These are phyloP conservation scores for Cladorrhinum sp. DNA, from an alignment of 2,329 filamentous ascomycete genomes.

Conservation along the genomic window DNA sequence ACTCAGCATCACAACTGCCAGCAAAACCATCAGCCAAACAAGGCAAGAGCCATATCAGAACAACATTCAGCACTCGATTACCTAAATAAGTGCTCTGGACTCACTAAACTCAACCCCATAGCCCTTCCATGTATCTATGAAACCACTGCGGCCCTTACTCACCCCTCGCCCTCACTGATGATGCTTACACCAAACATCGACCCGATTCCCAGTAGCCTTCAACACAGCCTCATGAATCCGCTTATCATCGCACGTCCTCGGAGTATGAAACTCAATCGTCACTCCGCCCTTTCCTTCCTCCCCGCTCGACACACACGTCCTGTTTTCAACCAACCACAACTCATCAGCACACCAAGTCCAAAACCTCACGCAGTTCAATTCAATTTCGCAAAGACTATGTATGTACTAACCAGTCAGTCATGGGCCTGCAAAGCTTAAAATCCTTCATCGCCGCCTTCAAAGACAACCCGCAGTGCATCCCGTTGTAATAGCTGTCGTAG, in stretches of 20 bases:
- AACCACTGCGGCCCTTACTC: background rate
- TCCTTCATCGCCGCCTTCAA: background rate
- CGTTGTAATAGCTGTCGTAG: slow-evolving; percentile 7
- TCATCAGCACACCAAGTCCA: background rate
- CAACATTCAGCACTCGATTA: no score
- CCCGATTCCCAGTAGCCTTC: slow-evolving; percentile 2
- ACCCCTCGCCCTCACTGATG: background rate
- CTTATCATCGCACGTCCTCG: slow-evolving; percentile 4
- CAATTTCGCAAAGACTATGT: no score
- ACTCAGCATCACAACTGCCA: no score
- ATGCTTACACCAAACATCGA: slow-evolving; percentile 10
- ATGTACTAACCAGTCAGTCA: slow-evolving; percentile 11
- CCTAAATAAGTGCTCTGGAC: no score
- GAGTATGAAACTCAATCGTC: slow-evolving; percentile 15
- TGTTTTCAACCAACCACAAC: background rate
- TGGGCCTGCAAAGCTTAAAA: slow-evolving; percentile 1
- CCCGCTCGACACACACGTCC: slow-evolving; percentile 4
- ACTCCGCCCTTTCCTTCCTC: slow-evolving; percentile 5
- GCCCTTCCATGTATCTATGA: no score
- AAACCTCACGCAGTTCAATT: no score
- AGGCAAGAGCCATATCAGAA: no score
- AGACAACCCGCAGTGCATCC: slow-evolving; percentile 12
- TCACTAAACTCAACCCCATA: no score
- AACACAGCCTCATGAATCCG: slow-evolving; percentile 5
- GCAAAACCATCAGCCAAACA: no score